Base-by-base conservation (phyloP, 2,329 filamentous ascomycete species). In the Nothophoma quercina region DNA sequence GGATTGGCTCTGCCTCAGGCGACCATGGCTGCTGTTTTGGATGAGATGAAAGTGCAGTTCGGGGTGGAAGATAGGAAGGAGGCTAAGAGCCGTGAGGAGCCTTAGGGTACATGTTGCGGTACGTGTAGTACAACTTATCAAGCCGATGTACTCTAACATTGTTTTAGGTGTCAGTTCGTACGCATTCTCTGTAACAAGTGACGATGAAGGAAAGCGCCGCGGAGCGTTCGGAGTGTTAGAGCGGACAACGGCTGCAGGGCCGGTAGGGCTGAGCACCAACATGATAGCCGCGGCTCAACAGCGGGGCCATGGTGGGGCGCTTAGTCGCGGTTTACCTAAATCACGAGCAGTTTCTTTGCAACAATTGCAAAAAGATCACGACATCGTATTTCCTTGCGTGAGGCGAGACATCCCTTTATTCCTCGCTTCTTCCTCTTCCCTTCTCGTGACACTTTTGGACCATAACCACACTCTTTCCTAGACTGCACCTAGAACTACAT, bases 291-390 rank as follows among this genome's bases (percentile, higher is more conserved):
- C 50, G 50, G 50, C 42, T 46, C 32, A 52, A 35, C 35, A 41
- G 50, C 43, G 50, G 50, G 36, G 50, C 42, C 8, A 15, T 39
- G 26, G 47, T 34, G 38, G 42, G 44, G 44, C 50, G 50, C 50
- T 47, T 52, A 52, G 50, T 34, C 12, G 33, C 50, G 50, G 50
- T 47, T 52, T 47, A 52, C 42, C 50, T 47, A 52, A 52, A 21
- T 33, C 19, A 32, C 13, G 50, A 52, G 50, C 50, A 52, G 42
- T 52, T 52, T 52, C 50, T 52, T 53, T 53, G 50, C 50, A 38
- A 53, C 50, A 53, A 26, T 28, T 39, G 28, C 21, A 22, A 44
- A 53, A 53, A 48, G 38, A 48, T 48, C 50, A 53, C 50, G 43
- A 53, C 50, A 53, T 48, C 38, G 23, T 47, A 42, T 34, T 48